phyloP scores from a whole-genome alignment of 257 asterid species.

The Nemophila menziesii region DNA sequence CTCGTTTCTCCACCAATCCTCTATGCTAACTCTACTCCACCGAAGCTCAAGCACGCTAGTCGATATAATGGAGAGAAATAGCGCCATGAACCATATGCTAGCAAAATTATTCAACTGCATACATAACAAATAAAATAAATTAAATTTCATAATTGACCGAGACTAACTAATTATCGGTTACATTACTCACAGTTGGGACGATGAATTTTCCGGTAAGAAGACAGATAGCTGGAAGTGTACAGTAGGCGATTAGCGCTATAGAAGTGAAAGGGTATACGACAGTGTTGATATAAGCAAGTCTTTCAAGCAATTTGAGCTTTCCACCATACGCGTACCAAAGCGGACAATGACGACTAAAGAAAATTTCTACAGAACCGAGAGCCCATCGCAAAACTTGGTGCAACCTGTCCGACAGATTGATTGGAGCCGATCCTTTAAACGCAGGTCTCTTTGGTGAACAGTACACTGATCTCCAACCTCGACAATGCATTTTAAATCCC shows the following conservation, averaged over 20 bases:
- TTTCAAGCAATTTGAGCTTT: slow-evolving; percentile 59
- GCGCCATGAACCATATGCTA: slow-evolving; percentile 75
- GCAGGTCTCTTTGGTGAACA: slow-evolving; percentile 71
- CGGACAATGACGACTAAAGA: slow-evolving; percentile 84
- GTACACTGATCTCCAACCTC: slow-evolving; percentile 81
- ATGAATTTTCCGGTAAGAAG: slow-evolving; percentile 83
- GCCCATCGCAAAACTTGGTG: slow-evolving; percentile 93
- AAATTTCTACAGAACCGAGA: slow-evolving; percentile 80
- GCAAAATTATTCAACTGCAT: slow-evolving; percentile 64
- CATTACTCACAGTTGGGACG: slow-evolving; percentile 60
- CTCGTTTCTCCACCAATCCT: slow-evolving; percentile 88
- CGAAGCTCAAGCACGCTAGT: slow-evolving; percentile 73
- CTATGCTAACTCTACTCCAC: slow-evolving; percentile 83
- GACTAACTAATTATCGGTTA: background rate
- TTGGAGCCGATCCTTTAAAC: slow-evolving; percentile 84
- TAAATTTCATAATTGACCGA: background rate
- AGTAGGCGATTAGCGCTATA: slow-evolving; percentile 66
- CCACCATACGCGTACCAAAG: slow-evolving; percentile 83
- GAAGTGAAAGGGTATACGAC: slow-evolving; percentile 81
- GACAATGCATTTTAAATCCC: slow-evolving; percentile 87
- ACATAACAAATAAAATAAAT: background rate
- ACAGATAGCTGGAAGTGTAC: slow-evolving; percentile 77
- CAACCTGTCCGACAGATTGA: slow-evolving; percentile 76
- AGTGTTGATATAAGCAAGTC: slow-evolving; percentile 72
- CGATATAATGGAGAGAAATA: slow-evolving; percentile 61